These are phyloP conservation scores for Marasmius oreades DNA, from an alignment of 1,284 basidiomycete genomes.

Conservation along the genomic window DNA sequence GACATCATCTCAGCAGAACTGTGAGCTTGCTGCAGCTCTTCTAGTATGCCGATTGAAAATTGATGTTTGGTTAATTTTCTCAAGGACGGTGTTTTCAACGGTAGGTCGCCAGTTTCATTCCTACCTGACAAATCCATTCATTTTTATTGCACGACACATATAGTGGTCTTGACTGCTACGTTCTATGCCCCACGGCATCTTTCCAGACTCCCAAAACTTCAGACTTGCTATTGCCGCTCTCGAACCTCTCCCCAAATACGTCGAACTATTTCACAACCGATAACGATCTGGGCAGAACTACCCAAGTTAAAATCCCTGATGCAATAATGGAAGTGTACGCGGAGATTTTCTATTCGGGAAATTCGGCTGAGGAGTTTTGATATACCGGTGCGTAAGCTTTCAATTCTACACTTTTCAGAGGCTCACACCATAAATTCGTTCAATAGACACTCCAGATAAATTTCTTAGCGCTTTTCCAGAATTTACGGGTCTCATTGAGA, in stretches of 20 bases:
- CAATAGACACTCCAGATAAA: conserved; percentile 33
- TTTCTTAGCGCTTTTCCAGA: conserved; percentile 34
- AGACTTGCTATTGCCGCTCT: conserved; percentile 34
- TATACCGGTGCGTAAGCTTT: conserved; percentile 32
- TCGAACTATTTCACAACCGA: conserved; percentile 34
- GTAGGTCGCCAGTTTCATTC: conserved; percentile 5
- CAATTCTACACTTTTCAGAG: background rate
- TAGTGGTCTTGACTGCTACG: conserved; percentile 36
- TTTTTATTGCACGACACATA: too few species aligned
- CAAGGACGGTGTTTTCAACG: conserved; percentile 25
- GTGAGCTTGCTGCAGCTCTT: conserved; percentile 17
- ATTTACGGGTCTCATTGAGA: conserved; percentile 29
- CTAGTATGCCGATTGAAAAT: background rate
- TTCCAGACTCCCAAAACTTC: conserved; percentile 30
- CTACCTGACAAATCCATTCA: background rate
- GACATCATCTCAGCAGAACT: conserved; percentile 37
- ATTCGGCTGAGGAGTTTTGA: conserved; percentile 43
- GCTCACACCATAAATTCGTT: background rate
- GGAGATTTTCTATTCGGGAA: conserved; percentile 40
- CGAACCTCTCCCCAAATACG: conserved; percentile 29
- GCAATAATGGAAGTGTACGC: conserved; percentile 35
- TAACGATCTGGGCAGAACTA: conserved; percentile 30
- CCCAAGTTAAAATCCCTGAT: conserved; percentile 31
- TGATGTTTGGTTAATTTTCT: background rate
- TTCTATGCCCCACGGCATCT: conserved; percentile 30